These are phyloP conservation scores for Actinomortierella ambigua DNA, from an alignment of 371 early-diverging fungal genomes.

Conservation along the genomic window DNA sequence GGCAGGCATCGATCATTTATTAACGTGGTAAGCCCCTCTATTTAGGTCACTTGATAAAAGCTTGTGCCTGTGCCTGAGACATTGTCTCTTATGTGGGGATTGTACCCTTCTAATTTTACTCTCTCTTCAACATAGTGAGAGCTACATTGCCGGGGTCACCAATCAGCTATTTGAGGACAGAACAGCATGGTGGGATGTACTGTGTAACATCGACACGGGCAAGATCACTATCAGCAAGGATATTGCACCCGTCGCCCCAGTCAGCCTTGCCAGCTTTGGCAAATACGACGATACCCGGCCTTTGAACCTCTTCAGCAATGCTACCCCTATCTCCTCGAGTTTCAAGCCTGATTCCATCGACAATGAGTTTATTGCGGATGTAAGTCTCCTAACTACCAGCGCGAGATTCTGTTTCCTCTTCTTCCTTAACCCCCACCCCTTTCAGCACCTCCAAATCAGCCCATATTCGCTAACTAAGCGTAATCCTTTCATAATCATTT, in stretches of 20 bases:
- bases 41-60: background rate
- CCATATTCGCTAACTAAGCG: too few species aligned
- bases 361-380: constrained; percentile 71
- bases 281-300: constrained; percentile 35
- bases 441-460: background rate
- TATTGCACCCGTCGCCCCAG: constrained; percentile 47
- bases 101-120: background rate
- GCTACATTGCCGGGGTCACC: constrained; percentile 96
- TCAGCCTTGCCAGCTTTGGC: constrained; percentile 2
- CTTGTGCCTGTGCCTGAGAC: constrained; percentile 2
- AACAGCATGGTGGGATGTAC: constrained; percentile 94
- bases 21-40: constrained; percentile 66
- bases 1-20: constrained; percentile 82
- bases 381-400: constrained; percentile 15
- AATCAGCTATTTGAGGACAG: constrained; percentile 94
- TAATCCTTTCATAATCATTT: too few species aligned
- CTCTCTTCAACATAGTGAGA: constrained; percentile 63
- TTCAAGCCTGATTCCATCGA: constrained; percentile 51
- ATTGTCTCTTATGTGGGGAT: background rate
- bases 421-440: background rate
- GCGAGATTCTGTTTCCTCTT: background rate
- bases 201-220: constrained; percentile 91
- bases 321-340: constrained; percentile 13
- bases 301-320: constrained; percentile 15
- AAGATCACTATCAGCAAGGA: constrained; percentile 89